Evolutionary conservation across 148 eudicot genomes (phyloP).

Genomic region (Heliamphora exappendiculata): DNA sequence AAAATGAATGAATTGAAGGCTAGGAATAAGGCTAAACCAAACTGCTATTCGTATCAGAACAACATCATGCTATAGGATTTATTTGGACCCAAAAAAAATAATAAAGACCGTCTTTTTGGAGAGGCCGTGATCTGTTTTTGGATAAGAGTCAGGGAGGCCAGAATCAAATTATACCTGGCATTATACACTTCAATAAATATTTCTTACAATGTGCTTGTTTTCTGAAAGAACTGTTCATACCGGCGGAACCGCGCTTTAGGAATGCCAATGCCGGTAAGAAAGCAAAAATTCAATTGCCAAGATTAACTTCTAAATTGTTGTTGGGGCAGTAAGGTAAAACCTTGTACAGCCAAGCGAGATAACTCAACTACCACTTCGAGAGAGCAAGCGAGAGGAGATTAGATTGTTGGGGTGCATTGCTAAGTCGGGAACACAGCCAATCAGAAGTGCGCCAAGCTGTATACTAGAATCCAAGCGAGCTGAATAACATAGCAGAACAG

Average conservation of each 20-base stretch:
- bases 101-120: too few species aligned
- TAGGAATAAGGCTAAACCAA: too few species aligned
- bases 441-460: slow-evolving; percentile 94
- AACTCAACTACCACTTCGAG: background rate
- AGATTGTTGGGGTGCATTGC: too few species aligned
- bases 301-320: background rate
- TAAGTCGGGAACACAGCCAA: slow-evolving; percentile 8
- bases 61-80: too few species aligned
- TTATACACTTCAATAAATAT: too few species aligned
- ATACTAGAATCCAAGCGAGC: slow-evolving; percentile 90
- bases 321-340: background rate
- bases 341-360: slow-evolving; percentile 6
- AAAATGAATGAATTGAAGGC: too few species aligned
- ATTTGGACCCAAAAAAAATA: too few species aligned
- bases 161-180: too few species aligned
- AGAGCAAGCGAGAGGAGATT: background rate
- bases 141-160: too few species aligned
- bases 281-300: background rate
- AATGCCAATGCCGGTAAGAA: background rate
- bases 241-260: background rate
- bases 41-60: too few species aligned
- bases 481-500: slow-evolving; percentile 21
- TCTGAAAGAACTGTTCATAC: background rate
- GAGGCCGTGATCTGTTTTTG: too few species aligned
- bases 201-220: too few species aligned